phyloP scores from a whole-genome alignment of 495 filamentous ascomycete genomes.

The Chaetomium cochliodes region DNA sequence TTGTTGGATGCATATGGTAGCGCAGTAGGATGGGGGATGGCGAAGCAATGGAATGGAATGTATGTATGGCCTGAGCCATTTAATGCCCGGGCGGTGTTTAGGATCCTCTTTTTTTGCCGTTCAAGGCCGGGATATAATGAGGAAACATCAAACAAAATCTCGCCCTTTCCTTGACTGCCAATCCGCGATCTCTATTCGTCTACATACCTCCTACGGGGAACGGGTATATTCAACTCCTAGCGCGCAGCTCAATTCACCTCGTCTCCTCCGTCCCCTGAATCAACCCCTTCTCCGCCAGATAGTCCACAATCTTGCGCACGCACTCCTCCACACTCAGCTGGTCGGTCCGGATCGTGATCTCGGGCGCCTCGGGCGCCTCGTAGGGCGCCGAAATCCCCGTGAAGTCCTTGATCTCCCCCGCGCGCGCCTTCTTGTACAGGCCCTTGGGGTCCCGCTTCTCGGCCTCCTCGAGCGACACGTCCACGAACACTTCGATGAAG shows the following conservation, averaged over 20 bases:
- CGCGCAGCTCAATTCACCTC: conserved; percentile 22
- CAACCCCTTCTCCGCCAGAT: conserved; percentile 59
- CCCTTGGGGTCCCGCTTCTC: conserved; percentile 96
- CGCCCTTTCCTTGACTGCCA: neutral
- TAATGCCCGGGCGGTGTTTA: conserved; percentile 1
- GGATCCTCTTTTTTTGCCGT: neutral
- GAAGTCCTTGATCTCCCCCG: conserved; percentile 93
- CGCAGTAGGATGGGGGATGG: too few relatives aligned
- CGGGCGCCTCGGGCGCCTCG: conserved; percentile 80
- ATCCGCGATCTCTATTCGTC: neutral
- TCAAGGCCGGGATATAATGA: neutral
- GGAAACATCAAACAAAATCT: neutral
- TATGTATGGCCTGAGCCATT: neutral
- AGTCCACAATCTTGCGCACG: conserved; percentile 76
- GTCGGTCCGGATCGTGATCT: conserved; percentile 79
- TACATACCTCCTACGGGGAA: too few relatives aligned
- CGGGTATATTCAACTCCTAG: too few relatives aligned
- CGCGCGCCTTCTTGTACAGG: conserved; percentile 91
- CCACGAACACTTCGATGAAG: conserved; percentile 91
- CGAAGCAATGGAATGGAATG: neutral
- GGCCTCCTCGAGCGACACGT: conserved; percentile 84
- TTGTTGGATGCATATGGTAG: neutral
- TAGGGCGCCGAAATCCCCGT: conserved; percentile 93
- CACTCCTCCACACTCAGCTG: conserved; percentile 79
- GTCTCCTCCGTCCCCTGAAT: conserved; percentile 40